Evolutionary conservation across 1,139 yeast species (phyloP).

Genomic region (Arxiozyma slooffiae): DNA sequence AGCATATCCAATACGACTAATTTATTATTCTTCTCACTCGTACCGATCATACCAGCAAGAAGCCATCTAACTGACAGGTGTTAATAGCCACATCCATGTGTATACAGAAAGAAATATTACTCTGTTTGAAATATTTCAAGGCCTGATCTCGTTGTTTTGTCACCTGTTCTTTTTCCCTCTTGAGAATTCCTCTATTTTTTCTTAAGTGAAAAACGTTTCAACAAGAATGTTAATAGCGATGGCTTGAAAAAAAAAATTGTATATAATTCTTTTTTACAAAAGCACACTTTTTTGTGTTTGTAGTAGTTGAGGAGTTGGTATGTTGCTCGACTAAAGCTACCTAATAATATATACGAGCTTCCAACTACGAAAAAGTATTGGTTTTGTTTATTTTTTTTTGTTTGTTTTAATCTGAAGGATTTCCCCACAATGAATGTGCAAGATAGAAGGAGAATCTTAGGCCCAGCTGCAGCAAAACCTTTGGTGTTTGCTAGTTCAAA

Average conservation of each 20-base stretch:
- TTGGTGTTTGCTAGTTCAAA: slow-evolving; percentile 31
- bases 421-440: slow-evolving; percentile 33
- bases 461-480: slow-evolving; percentile 51
- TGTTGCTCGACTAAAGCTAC: no score
- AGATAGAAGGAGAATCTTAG: slow-evolving; percentile 65
- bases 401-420: not conserved
- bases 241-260: not conserved
- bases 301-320: not conserved
- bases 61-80: not conserved
- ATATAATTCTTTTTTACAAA: no score
- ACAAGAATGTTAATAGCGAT: not conserved
- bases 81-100: not conserved
- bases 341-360: no score
- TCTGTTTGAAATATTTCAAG: not conserved
- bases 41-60: no score
- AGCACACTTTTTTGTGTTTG: not conserved
- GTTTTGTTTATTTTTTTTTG: not conserved
- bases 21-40: not conserved
- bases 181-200: no score
- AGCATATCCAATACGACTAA: not conserved
- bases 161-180: no score
- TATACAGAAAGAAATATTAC: not conserved
- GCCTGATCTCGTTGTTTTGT: not conserved
- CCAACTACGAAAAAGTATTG: not conserved
- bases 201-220: not conserved